Base-by-base conservation (phyloP, 352 stramenopile genomes). In the Phytophthora nicotianae region DNA sequence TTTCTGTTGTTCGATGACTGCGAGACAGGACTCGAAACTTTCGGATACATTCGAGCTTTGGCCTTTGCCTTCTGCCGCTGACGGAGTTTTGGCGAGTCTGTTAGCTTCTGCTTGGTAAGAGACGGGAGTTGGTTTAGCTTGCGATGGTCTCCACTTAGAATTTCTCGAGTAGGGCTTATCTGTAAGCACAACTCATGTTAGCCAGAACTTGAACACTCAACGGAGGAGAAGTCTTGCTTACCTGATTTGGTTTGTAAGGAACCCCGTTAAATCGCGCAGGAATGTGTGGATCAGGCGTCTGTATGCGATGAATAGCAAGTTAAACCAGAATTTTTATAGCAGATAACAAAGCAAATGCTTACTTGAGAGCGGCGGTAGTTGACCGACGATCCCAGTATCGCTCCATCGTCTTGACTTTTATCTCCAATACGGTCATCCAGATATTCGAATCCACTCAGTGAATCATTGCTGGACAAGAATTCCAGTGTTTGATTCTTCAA, bases 211-310 rank as follows among this genome's bases (percentile, higher is more conserved):
- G n/a, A 46, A 23, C 24, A 45, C 5, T 16, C 23, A 10, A 26
- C 24, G 16, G 24, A 50, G 21, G 20, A 32, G 16, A 7, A 24
- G 20, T 45, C 13, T 43, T 35, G 17, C 45, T 50, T n/a, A 89
- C 74, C 50, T 88, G 69, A 47, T 77, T 88, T 23, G 72, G 64
- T 32, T 61, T 78, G 56, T 83, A 90, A n/a, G 81, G 76, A 26
- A 90, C 57, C 23, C 74, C 74, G 24, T 90, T 90, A 62, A 87
- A 88, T 33, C 81, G 63, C 6, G 81, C 81, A 17, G 81, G 81
- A 5, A 90, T 43, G 48, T 88, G 70, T 11, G 78, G 81, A 29
- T 90, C 81, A 9, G 72, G 74, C 1, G 54, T 76, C 76, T 86
- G 49, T 5, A 16, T 26, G 11, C 24, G 43, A n/a, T 56, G 29